Evolutionary conservation across 2,329 filamentous ascomycete species (phyloP).

Genomic region (Leptographium procerum): DNA sequence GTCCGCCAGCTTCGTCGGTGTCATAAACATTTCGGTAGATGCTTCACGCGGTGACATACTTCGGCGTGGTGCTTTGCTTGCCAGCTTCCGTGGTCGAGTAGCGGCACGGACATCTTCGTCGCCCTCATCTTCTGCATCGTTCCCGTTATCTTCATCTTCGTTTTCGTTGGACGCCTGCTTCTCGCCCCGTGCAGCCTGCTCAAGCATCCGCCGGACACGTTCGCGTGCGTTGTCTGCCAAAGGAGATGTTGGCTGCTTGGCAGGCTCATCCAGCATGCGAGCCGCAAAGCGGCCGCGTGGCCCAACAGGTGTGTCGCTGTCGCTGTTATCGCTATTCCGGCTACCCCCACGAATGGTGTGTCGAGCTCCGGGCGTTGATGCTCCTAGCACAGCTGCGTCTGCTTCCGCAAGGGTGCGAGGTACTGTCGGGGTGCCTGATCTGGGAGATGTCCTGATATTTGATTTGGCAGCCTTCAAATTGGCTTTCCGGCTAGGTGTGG

Average conservation of each 20-base stretch:
- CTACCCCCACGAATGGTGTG: neutral
- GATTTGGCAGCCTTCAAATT: neutral
- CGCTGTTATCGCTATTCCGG: slow-evolving; percentile 28
- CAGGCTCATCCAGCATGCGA: slow-evolving; percentile 38
- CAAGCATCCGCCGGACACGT: slow-evolving; percentile 31
- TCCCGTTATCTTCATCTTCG: slow-evolving; percentile 5
- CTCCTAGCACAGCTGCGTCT: neutral
- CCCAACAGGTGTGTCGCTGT: slow-evolving; percentile 25
- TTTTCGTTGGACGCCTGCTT: slow-evolving; percentile 10
- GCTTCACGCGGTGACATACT: slow-evolving; percentile 3
- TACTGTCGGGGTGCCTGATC: neutral
- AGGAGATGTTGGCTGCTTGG: neutral
- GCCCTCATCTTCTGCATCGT: slow-evolving; percentile 16
- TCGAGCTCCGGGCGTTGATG: slow-evolving; percentile 7
- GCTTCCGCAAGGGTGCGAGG: neutral
- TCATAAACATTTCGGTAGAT: slow-evolving; percentile 10
- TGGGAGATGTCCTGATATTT: neutral
- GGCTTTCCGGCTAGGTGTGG: neutral
- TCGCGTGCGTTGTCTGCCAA: slow-evolving; percentile 25
- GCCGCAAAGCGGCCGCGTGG: slow-evolving; percentile 55
- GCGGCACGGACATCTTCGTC: slow-evolving; percentile 27
- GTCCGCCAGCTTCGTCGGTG: slow-evolving; percentile 10
- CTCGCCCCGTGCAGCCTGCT: slow-evolving; percentile 17
- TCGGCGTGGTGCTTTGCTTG: slow-evolving; percentile 15
- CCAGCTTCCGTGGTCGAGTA: slow-evolving; percentile 21